Percentiles rank a stretch among this genome's conserved stretches.
These are phyloP conservation scores for Umbelopsis isabellina DNA, from an alignment of 192 early-diverging fungal genomes.

Conservation along the genomic window DNA sequence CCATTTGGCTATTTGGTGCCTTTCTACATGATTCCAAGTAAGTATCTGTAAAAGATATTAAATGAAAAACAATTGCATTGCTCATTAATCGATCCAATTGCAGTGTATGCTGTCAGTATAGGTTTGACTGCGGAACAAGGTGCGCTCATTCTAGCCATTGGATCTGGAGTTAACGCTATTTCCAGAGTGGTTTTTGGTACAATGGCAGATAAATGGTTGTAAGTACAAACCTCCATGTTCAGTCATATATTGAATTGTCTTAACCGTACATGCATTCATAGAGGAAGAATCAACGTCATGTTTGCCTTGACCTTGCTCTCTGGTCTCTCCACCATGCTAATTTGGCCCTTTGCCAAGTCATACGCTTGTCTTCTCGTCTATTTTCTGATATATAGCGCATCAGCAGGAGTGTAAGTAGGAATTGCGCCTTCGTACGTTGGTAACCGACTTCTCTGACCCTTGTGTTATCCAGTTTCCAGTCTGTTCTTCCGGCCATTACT, in stretches of 20 bases:
- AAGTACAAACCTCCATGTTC: background rate
- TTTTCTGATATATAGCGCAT: conserved; percentile 30
- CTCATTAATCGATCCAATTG: background rate
- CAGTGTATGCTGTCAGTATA: conserved; percentile 7
- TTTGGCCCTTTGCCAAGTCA: conserved; percentile 54
- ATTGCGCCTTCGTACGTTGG: background rate
- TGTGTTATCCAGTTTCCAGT: conserved; percentile 35
- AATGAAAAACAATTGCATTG: background rate
- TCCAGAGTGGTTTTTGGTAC: conserved; percentile 65
- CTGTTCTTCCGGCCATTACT: conserved; percentile 50
- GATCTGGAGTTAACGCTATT: conserved; percentile 64
- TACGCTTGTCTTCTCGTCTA: conserved; percentile 34
- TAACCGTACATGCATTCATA: background rate
- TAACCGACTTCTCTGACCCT: background rate
- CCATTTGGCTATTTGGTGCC: conserved; percentile 53
- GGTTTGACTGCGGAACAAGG: conserved; percentile 29
- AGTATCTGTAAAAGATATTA: background rate
- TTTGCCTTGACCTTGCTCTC: conserved; percentile 47
- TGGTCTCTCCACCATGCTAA: conserved; percentile 29
- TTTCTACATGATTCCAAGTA: conserved; percentile 47
- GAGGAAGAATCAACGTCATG: conserved; percentile 56
- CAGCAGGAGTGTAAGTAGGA: conserved; percentile 27
- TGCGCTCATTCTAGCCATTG: conserved; percentile 62
- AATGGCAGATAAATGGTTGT: conserved; percentile 44
- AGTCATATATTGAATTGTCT: background rate